phyloP scores from a whole-genome alignment of 139 green algal genomes.

The Chlorella ohadii region DNA sequence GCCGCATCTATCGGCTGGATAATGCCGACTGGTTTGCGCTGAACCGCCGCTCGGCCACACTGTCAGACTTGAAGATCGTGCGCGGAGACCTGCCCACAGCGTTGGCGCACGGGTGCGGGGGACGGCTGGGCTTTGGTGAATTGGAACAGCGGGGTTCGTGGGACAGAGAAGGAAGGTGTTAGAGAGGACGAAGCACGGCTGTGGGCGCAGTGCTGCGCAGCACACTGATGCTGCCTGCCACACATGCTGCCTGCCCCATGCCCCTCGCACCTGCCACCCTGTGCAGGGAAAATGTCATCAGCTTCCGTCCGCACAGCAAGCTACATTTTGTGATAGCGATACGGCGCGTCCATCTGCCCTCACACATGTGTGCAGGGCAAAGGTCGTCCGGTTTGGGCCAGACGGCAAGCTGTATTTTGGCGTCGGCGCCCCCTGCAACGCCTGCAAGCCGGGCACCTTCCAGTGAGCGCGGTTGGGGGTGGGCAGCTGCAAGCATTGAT shows the following conservation, averaged over 20 bases:
- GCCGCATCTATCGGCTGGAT: slow-evolving; percentile 24
- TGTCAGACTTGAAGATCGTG: slow-evolving; percentile 11
- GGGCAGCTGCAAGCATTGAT: too few relatives aligned
- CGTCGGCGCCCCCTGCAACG: slow-evolving; percentile 41
- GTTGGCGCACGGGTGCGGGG: neutral
- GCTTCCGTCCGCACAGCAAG: too few relatives aligned
- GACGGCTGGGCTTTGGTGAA: neutral
- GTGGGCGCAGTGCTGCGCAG: too few relatives aligned
- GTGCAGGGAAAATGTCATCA: too few relatives aligned
- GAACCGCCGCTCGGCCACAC: neutral
- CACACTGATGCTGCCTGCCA: too few relatives aligned
- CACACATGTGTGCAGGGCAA: slow-evolving; percentile 36
- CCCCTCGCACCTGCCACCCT: too few relatives aligned
- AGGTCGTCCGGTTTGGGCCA: slow-evolving; percentile 35
- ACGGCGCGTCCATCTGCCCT: too few relatives aligned
- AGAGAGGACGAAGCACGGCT: too few relatives aligned
- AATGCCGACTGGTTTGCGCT: slow-evolving; percentile 29
- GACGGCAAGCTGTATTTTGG: slow-evolving; percentile 48
- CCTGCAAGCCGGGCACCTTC: neutral
- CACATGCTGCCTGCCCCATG: too few relatives aligned
- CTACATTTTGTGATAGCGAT: too few relatives aligned
- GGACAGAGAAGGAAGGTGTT: neutral
- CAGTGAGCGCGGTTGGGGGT: too few relatives aligned
- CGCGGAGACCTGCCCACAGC: slow-evolving; percentile 16
- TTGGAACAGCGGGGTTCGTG: too few relatives aligned